phyloP scores from a whole-genome alignment of 371 early-diverging fungal species.

The Mortierella sp. region DNA sequence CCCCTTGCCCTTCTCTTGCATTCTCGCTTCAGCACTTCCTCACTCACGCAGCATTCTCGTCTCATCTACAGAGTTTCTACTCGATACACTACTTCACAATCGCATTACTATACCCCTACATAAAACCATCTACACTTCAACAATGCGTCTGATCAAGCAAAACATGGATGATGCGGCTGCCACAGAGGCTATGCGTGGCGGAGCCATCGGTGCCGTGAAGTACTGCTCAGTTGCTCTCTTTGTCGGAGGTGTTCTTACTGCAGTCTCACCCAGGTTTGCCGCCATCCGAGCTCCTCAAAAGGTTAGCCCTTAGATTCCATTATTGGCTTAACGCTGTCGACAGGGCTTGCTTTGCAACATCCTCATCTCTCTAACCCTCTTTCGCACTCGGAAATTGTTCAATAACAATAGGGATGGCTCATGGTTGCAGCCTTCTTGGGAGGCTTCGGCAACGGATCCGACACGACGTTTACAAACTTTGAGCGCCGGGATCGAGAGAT shows the following conservation, averaged over 20 bases:
- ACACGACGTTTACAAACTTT: slow-evolving; percentile 51
- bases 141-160: slow-evolving; percentile 52
- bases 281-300: slow-evolving; percentile 46
- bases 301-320: no score
- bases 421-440: slow-evolving; percentile 49
- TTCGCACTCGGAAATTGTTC: background rate
- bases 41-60: background rate
- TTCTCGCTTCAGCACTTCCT: background rate
- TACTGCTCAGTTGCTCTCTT: slow-evolving; percentile 50
- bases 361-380: background rate
- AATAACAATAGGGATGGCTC: slow-evolving; percentile 27
- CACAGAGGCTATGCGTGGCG: slow-evolving; percentile 50
- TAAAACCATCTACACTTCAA: background rate
- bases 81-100: background rate
- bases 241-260: slow-evolving; percentile 37
- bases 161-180: slow-evolving; percentile 38
- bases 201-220: slow-evolving; percentile 43
- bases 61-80: background rate
- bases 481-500: slow-evolving; percentile 50
- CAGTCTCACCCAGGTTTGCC: slow-evolving; percentile 30
- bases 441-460: slow-evolving; percentile 50
- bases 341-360: background rate
- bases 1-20: background rate
- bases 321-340: no score
- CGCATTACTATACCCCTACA: background rate